phyloP scores from a whole-genome alignment of 441 rosid species.

The Brassica hybrid region DNA sequence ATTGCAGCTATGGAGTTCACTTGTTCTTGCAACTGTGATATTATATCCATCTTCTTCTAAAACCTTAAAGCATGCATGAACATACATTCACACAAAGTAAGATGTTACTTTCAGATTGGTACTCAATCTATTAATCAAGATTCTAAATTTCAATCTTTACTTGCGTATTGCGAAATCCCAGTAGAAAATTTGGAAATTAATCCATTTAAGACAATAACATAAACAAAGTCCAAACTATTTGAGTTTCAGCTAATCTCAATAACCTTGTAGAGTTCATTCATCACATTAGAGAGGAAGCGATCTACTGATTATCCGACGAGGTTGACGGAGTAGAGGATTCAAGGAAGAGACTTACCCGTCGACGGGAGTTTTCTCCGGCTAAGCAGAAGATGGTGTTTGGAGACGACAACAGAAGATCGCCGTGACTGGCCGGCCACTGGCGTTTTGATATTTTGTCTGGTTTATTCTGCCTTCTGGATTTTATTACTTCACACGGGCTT shows the following conservation, averaged over 20 bases:
- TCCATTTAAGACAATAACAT: not conserved
- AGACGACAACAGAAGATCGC: not conserved
- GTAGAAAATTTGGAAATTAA: not conserved
- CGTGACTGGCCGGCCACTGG: not conserved
- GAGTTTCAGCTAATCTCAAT: not conserved
- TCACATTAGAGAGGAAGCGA: not conserved
- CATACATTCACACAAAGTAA: not conserved
- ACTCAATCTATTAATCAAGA: not conserved
- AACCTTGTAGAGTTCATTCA: not conserved
- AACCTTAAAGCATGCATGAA: no score
- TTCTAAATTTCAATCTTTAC: not conserved
- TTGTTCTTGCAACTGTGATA: conserved; percentile 96
- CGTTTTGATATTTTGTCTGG: not conserved
- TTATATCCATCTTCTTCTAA: conserved; percentile 70
- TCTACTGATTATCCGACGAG: not conserved
- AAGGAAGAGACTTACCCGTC: conserved; percentile 15
- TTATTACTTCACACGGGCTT: not conserved
- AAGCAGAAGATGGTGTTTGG: not conserved
- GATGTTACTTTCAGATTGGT: no score
- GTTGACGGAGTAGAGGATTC: not conserved
- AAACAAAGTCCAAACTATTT: no score
- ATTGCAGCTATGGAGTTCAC: conserved; percentile 75
- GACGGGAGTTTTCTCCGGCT: conserved; percentile 14
- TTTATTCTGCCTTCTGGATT: not conserved
- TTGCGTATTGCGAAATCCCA: not conserved